Conservation (phyloP, 2,329 filamentous ascomycete species). For the Paracamarosporium sp. region DNA sequence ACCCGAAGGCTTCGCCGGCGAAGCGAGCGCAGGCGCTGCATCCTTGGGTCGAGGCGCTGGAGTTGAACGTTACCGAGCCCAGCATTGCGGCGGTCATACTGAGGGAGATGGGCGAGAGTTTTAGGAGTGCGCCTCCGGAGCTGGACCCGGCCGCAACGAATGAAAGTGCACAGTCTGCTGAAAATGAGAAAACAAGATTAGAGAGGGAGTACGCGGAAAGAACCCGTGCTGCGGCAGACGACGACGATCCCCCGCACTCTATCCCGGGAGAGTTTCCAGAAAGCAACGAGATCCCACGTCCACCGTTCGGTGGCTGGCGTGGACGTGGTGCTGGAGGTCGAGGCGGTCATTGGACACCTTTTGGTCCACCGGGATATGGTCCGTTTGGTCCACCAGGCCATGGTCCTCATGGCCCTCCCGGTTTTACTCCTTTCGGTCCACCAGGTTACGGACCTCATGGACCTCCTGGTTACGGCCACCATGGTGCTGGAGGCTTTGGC, state of each 20-base stretch:
- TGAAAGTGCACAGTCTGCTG: neutral
- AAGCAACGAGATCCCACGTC: neutral
- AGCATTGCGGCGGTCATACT: slow-evolving; percentile 21
- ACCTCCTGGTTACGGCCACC: neutral
- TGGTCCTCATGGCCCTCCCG: slow-evolving; percentile 12
- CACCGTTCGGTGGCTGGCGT: slow-evolving; percentile 3
- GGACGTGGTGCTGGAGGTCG: slow-evolving; percentile 1
- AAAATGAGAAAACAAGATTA: slow-evolving; percentile 5
- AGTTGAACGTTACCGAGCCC: slow-evolving; percentile 24
- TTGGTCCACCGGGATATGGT: slow-evolving; percentile 6
- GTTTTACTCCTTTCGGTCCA: neutral
- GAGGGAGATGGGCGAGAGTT: slow-evolving; percentile 23
- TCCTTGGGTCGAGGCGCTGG: slow-evolving; percentile 39
- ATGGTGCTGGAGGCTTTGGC: neutral
- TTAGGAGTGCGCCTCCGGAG: slow-evolving; percentile 3
- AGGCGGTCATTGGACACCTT: slow-evolving; percentile 4
- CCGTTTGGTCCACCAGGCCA: slow-evolving; percentile 15
- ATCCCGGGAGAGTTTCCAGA: slow-evolving; percentile 19
- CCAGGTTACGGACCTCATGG: neutral
- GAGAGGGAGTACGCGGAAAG: neutral
- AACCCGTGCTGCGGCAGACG: slow-evolving; percentile 8
- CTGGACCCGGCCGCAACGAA: neutral
- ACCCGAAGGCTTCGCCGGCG: slow-evolving; percentile 16
- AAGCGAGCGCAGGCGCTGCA: slow-evolving; percentile 31
- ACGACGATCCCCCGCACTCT: slow-evolving; percentile 36